Evolutionary conservation across 2,329 filamentous ascomycete species (phyloP).

Genomic region (Chrysoporthe puriensis): DNA sequence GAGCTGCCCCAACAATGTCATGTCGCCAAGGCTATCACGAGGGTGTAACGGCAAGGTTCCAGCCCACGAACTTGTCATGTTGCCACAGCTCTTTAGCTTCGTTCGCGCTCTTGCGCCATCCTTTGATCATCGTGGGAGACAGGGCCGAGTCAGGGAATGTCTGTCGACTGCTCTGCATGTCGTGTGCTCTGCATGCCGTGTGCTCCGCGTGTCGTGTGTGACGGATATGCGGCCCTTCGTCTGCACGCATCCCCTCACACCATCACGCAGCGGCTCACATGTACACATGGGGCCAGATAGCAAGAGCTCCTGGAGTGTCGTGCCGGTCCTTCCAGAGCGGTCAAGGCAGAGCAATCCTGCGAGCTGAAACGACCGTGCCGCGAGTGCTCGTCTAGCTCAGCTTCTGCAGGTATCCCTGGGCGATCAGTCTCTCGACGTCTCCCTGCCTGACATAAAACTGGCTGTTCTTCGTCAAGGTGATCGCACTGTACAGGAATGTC

Average conservation of each 20-base stretch:
- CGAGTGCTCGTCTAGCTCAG: constrained; percentile 63
- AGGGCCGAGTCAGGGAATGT: constrained; percentile 6
- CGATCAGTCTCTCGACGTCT: constrained; percentile 91
- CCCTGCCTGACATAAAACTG: constrained; percentile 97
- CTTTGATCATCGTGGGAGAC: background rate
- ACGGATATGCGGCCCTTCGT: background rate
- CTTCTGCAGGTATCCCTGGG: constrained; percentile 92
- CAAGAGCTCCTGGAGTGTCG: background rate
- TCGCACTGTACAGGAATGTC: constrained; percentile 62
- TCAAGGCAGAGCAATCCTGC: background rate
- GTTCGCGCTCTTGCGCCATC: constrained; percentile 34
- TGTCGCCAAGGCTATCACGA: background rate
- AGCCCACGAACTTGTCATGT: background rate
- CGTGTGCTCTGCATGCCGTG: background rate
- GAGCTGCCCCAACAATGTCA: background rate
- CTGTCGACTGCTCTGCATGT: background rate
- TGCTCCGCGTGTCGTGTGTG: background rate
- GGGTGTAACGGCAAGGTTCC: background rate
- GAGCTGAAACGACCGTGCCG: no score
- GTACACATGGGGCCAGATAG: background rate
- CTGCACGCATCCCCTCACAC: background rate
- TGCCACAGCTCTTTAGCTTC: background rate
- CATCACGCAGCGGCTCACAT: background rate
- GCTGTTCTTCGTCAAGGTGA: constrained; percentile 96
- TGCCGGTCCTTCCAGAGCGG: background rate